phyloP scores from a whole-genome alignment of 805 yeast species.

The Metschnikowia proteae region DNA sequence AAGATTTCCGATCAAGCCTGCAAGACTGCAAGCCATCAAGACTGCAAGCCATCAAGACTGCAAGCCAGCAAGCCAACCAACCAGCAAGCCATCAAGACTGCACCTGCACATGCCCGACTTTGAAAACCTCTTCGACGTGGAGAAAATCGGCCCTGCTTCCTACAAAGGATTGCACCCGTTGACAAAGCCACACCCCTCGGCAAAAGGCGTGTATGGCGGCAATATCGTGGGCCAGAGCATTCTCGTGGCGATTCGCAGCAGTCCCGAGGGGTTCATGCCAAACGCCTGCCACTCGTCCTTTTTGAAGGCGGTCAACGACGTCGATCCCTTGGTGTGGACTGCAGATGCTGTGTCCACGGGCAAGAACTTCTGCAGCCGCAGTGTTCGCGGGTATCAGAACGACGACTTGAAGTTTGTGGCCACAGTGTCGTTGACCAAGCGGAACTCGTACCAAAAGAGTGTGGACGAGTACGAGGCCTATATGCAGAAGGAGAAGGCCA shows the following conservation, averaged over 20 bases:
- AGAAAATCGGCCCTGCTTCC: constrained; percentile 3
- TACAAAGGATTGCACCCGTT: constrained; percentile 17
- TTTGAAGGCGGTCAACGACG: constrained; percentile 36
- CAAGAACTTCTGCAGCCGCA: constrained; percentile 32
- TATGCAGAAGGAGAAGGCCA: constrained; percentile 6
- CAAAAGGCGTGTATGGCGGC: constrained; percentile 42
- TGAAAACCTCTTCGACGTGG: constrained; percentile 10
- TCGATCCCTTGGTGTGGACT: constrained; percentile 25
- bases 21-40: no score
- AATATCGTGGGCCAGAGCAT: constrained; percentile 34
- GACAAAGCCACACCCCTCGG: constrained; percentile 24
- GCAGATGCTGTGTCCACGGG: constrained; percentile 37
- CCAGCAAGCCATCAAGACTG: not conserved
- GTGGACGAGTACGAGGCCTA: constrained; percentile 22
- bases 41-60: no score
- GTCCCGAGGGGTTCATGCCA: constrained; percentile 34
- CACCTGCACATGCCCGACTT: constrained; percentile 8
- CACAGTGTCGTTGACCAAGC: constrained; percentile 34
- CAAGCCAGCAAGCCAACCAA: no score
- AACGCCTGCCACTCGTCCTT: constrained; percentile 41
- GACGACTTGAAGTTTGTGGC: constrained; percentile 29
- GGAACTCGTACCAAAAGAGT: constrained; percentile 25
- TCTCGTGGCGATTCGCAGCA: constrained; percentile 34
- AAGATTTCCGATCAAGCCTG: no score
- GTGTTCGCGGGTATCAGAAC: constrained; percentile 29